Evolutionary conservation across 164 flowering plant species (phyloP).

Genomic region (Warburgia ugandensis): DNA sequence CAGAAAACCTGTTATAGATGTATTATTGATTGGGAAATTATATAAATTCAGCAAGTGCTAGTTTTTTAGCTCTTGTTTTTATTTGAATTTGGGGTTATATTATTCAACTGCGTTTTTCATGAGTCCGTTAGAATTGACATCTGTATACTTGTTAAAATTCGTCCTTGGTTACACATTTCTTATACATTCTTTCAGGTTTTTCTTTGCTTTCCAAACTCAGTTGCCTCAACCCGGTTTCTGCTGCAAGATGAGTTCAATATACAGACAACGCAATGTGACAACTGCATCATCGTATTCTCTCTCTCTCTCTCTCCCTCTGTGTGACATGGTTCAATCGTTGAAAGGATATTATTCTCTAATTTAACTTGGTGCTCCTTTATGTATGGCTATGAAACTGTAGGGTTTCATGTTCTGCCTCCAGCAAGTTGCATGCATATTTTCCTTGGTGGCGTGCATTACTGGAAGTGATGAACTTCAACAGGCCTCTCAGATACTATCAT

Average conservation of each 20-base stretch:
- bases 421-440: constrained; percentile 62
- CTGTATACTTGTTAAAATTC: too few relatives aligned
- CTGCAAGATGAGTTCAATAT: constrained; percentile 82
- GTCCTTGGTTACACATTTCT: too few relatives aligned
- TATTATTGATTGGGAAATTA: too few relatives aligned
- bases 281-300: constrained; percentile 64
- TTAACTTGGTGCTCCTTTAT: too few relatives aligned
- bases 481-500: constrained; percentile 37
- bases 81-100: too few relatives aligned
- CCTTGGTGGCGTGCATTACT: constrained; percentile 35
- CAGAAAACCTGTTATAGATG: too few relatives aligned
- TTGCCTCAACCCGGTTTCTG: constrained; percentile 67
- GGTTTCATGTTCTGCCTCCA: constrained; percentile 75
- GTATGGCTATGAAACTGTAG: neutral
- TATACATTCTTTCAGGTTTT: constrained; percentile 34
- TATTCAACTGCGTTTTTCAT: too few relatives aligned
- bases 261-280: constrained; percentile 67
- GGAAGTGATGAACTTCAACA: constrained; percentile 43
- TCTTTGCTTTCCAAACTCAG: constrained; percentile 60
- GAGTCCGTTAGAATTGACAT: too few relatives aligned
- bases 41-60: too few relatives aligned
- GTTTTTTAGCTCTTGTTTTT: too few relatives aligned
- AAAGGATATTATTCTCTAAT: neutral
- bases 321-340: neutral
- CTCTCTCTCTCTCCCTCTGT: constrained; percentile 16